Percentiles rank a stretch among this genome's conserved stretches.
Conservation (phyloP, 768 basidiomycete species). For the Wakefieldia striispora region DNA sequence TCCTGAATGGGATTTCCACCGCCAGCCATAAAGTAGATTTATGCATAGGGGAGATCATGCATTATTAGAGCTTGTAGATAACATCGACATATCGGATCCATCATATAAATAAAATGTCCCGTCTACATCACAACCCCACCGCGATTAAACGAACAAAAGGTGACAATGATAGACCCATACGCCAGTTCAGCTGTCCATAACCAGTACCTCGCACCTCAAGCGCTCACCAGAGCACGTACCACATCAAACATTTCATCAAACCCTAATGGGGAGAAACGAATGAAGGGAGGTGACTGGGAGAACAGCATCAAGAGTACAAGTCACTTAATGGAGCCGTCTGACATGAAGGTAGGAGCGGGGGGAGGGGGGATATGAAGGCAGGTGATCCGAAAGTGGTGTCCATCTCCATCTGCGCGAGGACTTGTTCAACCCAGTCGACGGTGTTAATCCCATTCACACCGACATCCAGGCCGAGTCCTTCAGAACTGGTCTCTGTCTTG, state of each 20-base stretch:
- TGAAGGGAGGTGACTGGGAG: conserved; percentile 15
- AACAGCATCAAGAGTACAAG: conserved; percentile 22
- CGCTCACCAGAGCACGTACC: conserved; percentile 45
- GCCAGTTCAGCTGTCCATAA: background rate
- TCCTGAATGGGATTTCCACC: no score
- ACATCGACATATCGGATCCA: no score
- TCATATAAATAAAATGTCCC: no score
- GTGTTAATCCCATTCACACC: conserved; percentile 16
- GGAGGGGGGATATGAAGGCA: background rate
- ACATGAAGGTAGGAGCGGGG: background rate
- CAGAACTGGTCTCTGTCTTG: conserved; percentile 3
- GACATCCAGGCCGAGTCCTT: conserved; percentile 21
- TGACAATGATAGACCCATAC: background rate
- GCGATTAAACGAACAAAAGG: background rate
- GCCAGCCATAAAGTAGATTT: no score
- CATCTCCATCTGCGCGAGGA: conserved; percentile 51
- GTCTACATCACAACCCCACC: no score
- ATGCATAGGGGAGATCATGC: no score
- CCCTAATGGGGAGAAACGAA: conserved; percentile 48
- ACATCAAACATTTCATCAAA: conserved; percentile 41
- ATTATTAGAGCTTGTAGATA: no score
- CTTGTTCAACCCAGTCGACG: conserved; percentile 28
- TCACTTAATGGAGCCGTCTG: conserved; percentile 5
- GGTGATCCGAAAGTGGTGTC: conserved; percentile 26
- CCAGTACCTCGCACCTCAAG: conserved; percentile 23